Evolutionary conservation across 129 eudicot genomes (phyloP).

Genomic region (Erigeron canadensis): DNA sequence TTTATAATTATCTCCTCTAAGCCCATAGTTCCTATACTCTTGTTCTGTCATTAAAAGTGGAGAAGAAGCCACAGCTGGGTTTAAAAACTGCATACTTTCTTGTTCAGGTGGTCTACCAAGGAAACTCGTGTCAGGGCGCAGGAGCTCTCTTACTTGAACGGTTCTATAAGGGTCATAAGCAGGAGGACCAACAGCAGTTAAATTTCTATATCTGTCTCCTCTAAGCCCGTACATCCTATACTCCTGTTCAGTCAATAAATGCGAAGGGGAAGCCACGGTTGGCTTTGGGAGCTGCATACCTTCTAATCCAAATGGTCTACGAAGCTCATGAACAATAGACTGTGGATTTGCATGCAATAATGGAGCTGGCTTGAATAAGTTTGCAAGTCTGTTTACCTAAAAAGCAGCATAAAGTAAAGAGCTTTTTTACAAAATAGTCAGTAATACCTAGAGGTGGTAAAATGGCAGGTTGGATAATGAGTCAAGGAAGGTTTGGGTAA

Average conservation of each 20-base stretch:
- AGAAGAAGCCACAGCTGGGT: constrained; percentile 18
- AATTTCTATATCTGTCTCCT: constrained; percentile 21
- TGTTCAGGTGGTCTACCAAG: constrained; percentile 20
- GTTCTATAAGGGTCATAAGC: constrained; percentile 29
- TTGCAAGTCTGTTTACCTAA: constrained; percentile 47
- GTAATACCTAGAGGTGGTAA: background rate
- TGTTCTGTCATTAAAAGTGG: constrained; percentile 35
- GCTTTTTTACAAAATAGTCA: background rate
- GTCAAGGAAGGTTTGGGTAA: background rate
- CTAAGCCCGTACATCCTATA: constrained; percentile 50
- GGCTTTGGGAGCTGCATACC: constrained; percentile 12
- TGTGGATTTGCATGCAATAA: constrained; percentile 31
- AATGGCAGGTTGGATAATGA: background rate
- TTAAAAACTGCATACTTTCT: constrained; percentile 23
- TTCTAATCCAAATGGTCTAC: constrained; percentile 10
- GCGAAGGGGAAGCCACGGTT: constrained; percentile 26
- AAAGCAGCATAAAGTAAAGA: background rate
- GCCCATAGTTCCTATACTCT: constrained; percentile 48
- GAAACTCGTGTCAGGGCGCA: constrained; percentile 1
- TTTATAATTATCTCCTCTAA: constrained; percentile 28
- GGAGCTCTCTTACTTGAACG: constrained; percentile 16
- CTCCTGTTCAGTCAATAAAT: constrained; percentile 42
- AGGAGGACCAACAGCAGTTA: constrained; percentile 18
- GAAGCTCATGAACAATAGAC: constrained; percentile 13
- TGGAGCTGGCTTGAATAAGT: constrained; percentile 47